phyloP scores from a whole-genome alignment of 2,329 filamentous ascomycete genomes.

The Oidium heveae region DNA sequence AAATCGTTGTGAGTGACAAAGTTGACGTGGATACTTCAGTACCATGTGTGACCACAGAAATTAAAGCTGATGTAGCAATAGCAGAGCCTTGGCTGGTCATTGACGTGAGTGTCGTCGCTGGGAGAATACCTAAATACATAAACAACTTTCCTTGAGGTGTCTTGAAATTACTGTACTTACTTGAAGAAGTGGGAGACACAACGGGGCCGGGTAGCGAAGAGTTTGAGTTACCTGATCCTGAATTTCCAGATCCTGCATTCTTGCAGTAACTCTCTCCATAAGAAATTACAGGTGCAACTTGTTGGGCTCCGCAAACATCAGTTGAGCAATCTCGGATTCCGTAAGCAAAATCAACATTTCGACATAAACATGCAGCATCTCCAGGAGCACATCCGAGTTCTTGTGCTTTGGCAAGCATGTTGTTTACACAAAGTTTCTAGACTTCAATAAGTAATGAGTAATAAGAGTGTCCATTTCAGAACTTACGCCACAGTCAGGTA shows the following conservation, averaged over 20 bases:
- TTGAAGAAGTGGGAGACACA: conserved; percentile 1
- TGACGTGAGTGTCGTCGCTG: background rate
- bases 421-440: conserved; percentile 18
- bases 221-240: background rate
- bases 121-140: background rate
- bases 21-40: conserved; percentile 7
- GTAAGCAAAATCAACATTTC: conserved; percentile 19
- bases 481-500: conserved; percentile 14
- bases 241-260: conserved; percentile 2
- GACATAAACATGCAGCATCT: conserved; percentile 20
- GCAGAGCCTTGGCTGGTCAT: conserved; percentile 1
- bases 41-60: conserved; percentile 7
- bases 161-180: background rate
- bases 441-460: background rate
- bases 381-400: conserved; percentile 16
- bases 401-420: conserved; percentile 19
- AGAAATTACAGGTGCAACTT: conserved; percentile 10
- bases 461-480: background rate
- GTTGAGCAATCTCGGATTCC: conserved; percentile 23
- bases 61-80: conserved; percentile 2
- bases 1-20: conserved; percentile 9
- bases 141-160: background rate
- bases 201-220: background rate
- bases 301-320: conserved; percentile 16
- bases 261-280: conserved; percentile 11